These are phyloP conservation scores for Taiwanofungus camphoratus DNA, from an alignment of 1,284 basidiomycete species.

Conservation along the genomic window DNA sequence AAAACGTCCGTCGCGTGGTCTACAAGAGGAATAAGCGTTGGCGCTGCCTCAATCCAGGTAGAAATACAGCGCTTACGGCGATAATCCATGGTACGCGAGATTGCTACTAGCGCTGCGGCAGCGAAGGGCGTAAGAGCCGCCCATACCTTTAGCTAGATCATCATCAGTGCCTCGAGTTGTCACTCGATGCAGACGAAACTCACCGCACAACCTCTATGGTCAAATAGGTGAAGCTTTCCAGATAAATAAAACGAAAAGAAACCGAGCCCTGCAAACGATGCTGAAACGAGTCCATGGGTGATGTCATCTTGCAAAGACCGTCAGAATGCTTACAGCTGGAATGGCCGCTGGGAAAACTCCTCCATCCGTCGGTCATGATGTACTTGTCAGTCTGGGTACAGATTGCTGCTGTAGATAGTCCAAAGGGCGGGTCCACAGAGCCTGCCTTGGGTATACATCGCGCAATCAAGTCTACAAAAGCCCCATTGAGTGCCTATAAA, in stretches of 20 bases:
- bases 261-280: conserved; percentile 89
- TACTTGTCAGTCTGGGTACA: conserved; percentile 67
- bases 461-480: conserved; percentile 60
- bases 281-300: conserved; percentile 31
- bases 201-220: conserved; percentile 74
- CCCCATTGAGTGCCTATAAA: not conserved
- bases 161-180: conserved; percentile 4
- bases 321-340: conserved; percentile 56
- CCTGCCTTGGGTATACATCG: conserved; percentile 76
- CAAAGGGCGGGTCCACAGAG: conserved; percentile 64
- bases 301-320: not conserved
- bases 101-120: conserved; percentile 81
- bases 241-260: conserved; percentile 87
- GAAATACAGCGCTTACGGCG: conserved; percentile 50
- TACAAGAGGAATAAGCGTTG: conserved; percentile 25
- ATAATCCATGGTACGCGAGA: conserved; percentile 89
- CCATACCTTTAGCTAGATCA: conserved; percentile 75
- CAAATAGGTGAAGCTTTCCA: conserved; percentile 90
- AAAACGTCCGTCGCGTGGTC: conserved; percentile 90
- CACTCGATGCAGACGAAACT: conserved; percentile 19
- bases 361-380: conserved; percentile 80
- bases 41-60: conserved; percentile 3
- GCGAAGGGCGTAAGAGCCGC: conserved; percentile 71
- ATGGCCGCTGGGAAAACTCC: conserved; percentile 93
- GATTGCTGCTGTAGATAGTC: conserved; percentile 69